Evolutionary conservation across 345 rosid genomes (phyloP).

Genomic region (Rhizophora apiculata): DNA sequence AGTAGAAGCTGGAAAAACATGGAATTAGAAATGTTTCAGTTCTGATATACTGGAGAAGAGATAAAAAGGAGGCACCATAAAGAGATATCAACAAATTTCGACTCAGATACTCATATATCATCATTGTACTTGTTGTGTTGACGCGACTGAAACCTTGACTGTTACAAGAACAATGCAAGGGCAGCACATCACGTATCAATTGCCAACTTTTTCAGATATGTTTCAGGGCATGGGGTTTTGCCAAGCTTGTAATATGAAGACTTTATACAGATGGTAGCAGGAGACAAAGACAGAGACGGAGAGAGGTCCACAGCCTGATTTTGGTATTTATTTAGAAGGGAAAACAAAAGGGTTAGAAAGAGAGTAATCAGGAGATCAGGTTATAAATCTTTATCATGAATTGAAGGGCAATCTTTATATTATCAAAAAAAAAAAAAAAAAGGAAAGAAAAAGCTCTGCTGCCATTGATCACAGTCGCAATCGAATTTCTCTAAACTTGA

Average conservation of each 20-base stretch:
- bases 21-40: slow-evolving; percentile 10
- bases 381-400: neutral
- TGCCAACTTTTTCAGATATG: too few relatives aligned
- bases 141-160: slow-evolving; percentile 11
- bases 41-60: slow-evolving; percentile 1
- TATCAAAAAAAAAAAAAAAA: neutral
- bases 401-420: neutral
- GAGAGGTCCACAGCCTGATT: neutral
- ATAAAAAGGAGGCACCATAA: neutral
- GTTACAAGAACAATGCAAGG: neutral
- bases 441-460: slow-evolving; percentile 15
- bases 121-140: slow-evolving; percentile 4
- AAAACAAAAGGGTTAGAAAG: too few relatives aligned
- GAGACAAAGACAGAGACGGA: neutral
- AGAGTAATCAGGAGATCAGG: neutral
- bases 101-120: slow-evolving; percentile 21
- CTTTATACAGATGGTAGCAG: neutral
- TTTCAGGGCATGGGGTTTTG: too few relatives aligned
- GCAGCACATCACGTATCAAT: too few relatives aligned
- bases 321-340: too few relatives aligned
- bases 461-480: slow-evolving; percentile 6
- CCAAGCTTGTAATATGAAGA: too few relatives aligned
- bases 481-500: slow-evolving; percentile 12
- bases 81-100: slow-evolving; percentile 29
- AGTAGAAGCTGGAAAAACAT: neutral